Base-by-base conservation (phyloP, 306 rosid genomes). In the Lithocarpus polystachyus region DNA sequence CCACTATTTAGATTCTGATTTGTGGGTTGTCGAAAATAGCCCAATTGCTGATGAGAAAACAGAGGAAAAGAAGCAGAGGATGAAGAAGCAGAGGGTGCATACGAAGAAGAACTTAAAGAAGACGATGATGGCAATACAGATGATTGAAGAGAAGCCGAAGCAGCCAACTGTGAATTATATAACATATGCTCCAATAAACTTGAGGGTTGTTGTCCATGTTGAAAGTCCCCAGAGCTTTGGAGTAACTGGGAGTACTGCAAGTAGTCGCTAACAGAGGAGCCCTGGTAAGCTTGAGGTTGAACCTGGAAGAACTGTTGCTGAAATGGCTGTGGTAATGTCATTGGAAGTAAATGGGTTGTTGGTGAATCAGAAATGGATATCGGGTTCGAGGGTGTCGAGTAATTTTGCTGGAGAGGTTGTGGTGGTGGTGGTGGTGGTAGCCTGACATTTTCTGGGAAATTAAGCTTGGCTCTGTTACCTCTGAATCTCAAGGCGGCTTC, bases 391-490 rank as follows among this genome's bases (percentile, higher is more conserved):
- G 24, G 2, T 5, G 28, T 20, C 2, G 86, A 26, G 20, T 52
- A 75, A 56, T 26, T 61, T 8, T 67, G 45, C 45, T 40, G 90
- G 10, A 19, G 4, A 1, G 88, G 86, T 4, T 81, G 83, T 11
- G 89, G 43, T 23, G 79, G 33, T 2, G 45, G 35, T 5, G 35
- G 86, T 9, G 82, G 83, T 11, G 89, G 43, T 28, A 82, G 33
- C 74, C 92, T 75, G 60, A 91, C 98, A 14, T 92, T 85, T 81
- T 95, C 99, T 0, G 99, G 99, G 88, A 95, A 94, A 74, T 94
- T 94, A 11, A 94, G 92, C 71, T 94, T 94, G 4, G 99, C 99
- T 83, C 93, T 91, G 92, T 89, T 95, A 1, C 99, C 98, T 79
- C 99, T 86, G 84, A 92, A 95, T 75, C 89, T 86, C 81, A 95